Evolutionary conservation across 2,329 filamentous ascomycete species (phyloP).

Genomic region (Colletotrichum costaricense): DNA sequence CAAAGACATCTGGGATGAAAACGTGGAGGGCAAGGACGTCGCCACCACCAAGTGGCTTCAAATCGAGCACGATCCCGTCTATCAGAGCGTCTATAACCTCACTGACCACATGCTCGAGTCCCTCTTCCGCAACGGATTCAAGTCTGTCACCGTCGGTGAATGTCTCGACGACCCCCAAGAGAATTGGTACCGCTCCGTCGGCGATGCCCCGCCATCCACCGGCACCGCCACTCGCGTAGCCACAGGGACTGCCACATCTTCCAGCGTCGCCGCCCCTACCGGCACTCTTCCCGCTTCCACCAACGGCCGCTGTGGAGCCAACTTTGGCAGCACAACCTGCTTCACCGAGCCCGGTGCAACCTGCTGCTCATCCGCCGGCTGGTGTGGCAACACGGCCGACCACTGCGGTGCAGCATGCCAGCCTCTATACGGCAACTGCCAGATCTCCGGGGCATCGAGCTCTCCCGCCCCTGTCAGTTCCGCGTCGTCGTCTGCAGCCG

Average conservation of each 20-base stretch:
- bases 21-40: constrained; percentile 43
- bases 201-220: constrained; percentile 2
- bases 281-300: constrained; percentile 31
- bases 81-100: constrained; percentile 52
- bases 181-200: constrained; percentile 64
- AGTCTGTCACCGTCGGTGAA: constrained; percentile 61
- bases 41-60: constrained; percentile 38
- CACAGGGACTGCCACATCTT: constrained; percentile 3
- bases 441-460: constrained; percentile 5
- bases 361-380: constrained; percentile 46
- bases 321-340: constrained; percentile 40
- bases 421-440: constrained; percentile 41
- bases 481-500: constrained; percentile 7
- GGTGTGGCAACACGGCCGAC: constrained; percentile 52
- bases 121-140: constrained; percentile 51
- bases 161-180: constrained; percentile 64
- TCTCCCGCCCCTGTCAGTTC: not conserved
- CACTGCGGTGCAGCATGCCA: constrained; percentile 55
- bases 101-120: constrained; percentile 50
- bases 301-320: constrained; percentile 44
- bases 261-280: constrained; percentile 21
- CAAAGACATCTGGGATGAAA: constrained; percentile 51
- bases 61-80: constrained; percentile 55
- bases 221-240: constrained; percentile 1
- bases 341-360: constrained; percentile 33